phyloP scores from a whole-genome alignment of 495 filamentous ascomycete genomes.

The Rhizodiscina lignyota region DNA sequence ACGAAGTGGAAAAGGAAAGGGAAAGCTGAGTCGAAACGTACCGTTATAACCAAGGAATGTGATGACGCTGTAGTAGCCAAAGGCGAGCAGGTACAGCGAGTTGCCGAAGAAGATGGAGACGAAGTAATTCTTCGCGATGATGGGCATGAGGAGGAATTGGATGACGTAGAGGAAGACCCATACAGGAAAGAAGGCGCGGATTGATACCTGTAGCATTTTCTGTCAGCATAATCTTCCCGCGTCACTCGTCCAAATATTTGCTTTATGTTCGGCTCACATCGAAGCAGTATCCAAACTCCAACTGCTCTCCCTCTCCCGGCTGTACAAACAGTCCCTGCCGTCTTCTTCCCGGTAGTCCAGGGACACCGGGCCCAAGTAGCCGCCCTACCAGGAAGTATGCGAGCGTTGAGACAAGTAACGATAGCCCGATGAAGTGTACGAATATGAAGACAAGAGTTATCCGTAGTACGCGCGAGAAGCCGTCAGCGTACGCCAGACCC shows the following conservation, averaged over 20 bases:
- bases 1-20: not conserved
- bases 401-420: slow-evolving; percentile 41
- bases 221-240: not conserved
- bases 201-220: slow-evolving; percentile 36
- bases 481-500: slow-evolving; percentile 50
- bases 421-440: slow-evolving; percentile 47
- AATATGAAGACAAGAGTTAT: slow-evolving; percentile 49
- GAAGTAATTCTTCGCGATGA: slow-evolving; percentile 36
- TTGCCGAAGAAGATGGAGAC: slow-evolving; percentile 55
- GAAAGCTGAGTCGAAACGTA: no score
- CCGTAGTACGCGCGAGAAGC: slow-evolving; percentile 37
- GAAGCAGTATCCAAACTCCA: slow-evolving; percentile 71
- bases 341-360: slow-evolving; percentile 29
- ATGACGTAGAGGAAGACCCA: slow-evolving; percentile 59
- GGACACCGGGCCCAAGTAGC: slow-evolving; percentile 40
- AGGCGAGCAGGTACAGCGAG: slow-evolving; percentile 51
- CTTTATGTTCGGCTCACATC: slow-evolving; percentile 47
- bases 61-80: slow-evolving; percentile 54
- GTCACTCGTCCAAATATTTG: not conserved
- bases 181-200: slow-evolving; percentile 57
- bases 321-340: slow-evolving; percentile 41
- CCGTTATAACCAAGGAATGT: slow-evolving; percentile 61
- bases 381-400: slow-evolving; percentile 49
- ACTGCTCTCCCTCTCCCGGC: slow-evolving; percentile 34
- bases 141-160: slow-evolving; percentile 53